Conservation (phyloP, 352 stramenopile species). For the Aphanomyces euteiches region DNA sequence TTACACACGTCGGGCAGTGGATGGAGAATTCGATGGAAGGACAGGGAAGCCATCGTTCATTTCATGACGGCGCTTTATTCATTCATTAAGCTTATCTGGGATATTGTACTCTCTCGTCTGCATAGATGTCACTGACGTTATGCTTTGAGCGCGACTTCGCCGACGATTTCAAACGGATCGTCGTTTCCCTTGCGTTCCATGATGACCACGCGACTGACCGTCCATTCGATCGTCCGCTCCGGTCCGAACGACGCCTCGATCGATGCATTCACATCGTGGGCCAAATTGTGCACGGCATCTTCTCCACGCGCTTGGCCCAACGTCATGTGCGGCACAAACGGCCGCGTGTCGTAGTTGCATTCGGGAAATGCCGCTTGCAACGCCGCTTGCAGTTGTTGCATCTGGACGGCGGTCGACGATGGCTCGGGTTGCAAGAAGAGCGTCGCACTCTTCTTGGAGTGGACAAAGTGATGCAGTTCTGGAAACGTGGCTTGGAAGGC, state of each 20-base stretch:
- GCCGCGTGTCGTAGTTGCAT: conserved; percentile 18
- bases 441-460: conserved; percentile 4
- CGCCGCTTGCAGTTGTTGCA: conserved; percentile 2
- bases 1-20: no score
- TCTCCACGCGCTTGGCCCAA: conserved; percentile 2
- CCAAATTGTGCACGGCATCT: no score
- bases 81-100: not conserved
- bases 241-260: not conserved
- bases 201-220: not conserved
- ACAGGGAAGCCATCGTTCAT: not conserved
- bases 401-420: not conserved
- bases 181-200: conserved; percentile 10
- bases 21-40: no score
- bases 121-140: no score
- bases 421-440: conserved; percentile 12
- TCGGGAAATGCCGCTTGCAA: conserved; percentile 18
- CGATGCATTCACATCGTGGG: not conserved
- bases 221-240: conserved; percentile 1
- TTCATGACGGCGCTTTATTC: not conserved
- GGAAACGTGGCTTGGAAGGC: not conserved
- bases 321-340: conserved; percentile 15
- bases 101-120: no score
- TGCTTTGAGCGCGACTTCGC: not conserved
- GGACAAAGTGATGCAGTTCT: not conserved
- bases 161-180: conserved; percentile 10